These are phyloP conservation scores for Hyphopichia fennica DNA, from an alignment of 1,139 yeast species.

Conservation along the genomic window DNA sequence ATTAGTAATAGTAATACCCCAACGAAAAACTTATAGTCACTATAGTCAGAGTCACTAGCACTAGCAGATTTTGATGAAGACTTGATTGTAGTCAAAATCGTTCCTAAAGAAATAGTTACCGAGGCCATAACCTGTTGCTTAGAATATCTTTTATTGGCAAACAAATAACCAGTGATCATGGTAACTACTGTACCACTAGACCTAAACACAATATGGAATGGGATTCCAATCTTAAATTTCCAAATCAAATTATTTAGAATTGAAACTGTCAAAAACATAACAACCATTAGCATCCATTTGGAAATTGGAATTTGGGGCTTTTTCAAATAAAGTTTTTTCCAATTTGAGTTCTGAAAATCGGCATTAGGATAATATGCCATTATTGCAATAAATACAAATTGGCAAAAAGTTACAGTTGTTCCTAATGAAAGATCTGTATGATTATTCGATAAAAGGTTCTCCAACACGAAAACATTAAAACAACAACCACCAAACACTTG, in stretches of 20 bases:
- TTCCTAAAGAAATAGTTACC: slow-evolving; percentile 54
- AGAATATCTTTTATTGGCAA: slow-evolving; percentile 49
- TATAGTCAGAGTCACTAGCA: not conserved
- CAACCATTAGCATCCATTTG: slow-evolving; percentile 50
- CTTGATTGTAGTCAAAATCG: slow-evolving; percentile 48
- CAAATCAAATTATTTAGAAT: slow-evolving; percentile 61
- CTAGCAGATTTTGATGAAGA: not conserved
- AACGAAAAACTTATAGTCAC: slow-evolving; percentile 19
- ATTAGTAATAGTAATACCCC: slow-evolving; percentile 48
- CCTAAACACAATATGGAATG: slow-evolving; percentile 66
- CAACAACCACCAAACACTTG: slow-evolving; percentile 76
- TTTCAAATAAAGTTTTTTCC: slow-evolving; percentile 23
- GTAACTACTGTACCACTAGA: slow-evolving; percentile 67
- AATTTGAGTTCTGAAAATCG: slow-evolving; percentile 19
- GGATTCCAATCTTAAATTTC: slow-evolving; percentile 59
- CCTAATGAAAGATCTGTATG: slow-evolving; percentile 26
- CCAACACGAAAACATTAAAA: slow-evolving; percentile 64
- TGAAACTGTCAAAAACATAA: slow-evolving; percentile 52
- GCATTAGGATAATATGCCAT: slow-evolving; percentile 39
- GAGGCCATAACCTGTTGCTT: slow-evolving; percentile 50
- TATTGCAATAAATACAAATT: slow-evolving; percentile 54
- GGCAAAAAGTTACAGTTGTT: slow-evolving; percentile 57
- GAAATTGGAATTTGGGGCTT: slow-evolving; percentile 46
- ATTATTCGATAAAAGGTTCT: slow-evolving; percentile 40
- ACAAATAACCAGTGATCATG: slow-evolving; percentile 53